Percentiles rank a stretch among this genome's conserved stretches.
Evolutionary conservation across 2,329 filamentous ascomycete species (phyloP).

Genomic region (Diaporthe vaccinii): DNA sequence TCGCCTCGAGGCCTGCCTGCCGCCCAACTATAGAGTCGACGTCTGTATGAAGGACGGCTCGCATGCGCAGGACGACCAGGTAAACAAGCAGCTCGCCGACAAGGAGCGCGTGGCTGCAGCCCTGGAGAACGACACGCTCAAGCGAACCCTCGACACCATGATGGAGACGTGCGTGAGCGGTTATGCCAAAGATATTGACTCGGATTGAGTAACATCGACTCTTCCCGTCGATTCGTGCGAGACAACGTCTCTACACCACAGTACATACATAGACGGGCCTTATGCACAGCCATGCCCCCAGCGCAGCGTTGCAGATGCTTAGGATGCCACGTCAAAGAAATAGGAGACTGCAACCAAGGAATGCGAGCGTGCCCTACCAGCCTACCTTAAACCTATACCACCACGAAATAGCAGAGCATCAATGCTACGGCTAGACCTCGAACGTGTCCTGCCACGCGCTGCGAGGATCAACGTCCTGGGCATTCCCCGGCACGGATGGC

Average conservation of each 20-base stretch:
- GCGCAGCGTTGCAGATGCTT: neutral
- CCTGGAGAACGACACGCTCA: constrained; percentile 91
- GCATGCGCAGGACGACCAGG: constrained; percentile 94
- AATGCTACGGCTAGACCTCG: constrained; percentile 23
- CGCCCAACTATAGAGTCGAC: constrained; percentile 91
- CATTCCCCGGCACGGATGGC: constrained; percentile 25
- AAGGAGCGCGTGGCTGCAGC: constrained; percentile 97
- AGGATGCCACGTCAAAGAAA: constrained; percentile 19
- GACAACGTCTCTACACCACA: neutral
- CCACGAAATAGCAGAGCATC: constrained; percentile 16
- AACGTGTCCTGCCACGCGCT: constrained; percentile 22
- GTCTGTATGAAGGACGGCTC: constrained; percentile 95
- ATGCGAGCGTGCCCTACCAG: neutral
- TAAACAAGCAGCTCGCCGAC: constrained; percentile 96
- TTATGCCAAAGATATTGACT: constrained; percentile 38
- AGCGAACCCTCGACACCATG: constrained; percentile 93
- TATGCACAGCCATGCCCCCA: neutral
- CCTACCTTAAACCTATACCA: constrained; percentile 1
- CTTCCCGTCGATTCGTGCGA: constrained; percentile 1
- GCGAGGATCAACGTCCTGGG: constrained; percentile 22
- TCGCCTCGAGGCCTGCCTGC: constrained; percentile 89
- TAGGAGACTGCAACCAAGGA: constrained; percentile 1
- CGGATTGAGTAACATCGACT: constrained; percentile 18
- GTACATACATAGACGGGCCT: neutral
- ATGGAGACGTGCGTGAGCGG: constrained; percentile 76